phyloP scores from a whole-genome alignment of 2,329 filamentous ascomycete genomes.

The Grosmannia serpens region DNA sequence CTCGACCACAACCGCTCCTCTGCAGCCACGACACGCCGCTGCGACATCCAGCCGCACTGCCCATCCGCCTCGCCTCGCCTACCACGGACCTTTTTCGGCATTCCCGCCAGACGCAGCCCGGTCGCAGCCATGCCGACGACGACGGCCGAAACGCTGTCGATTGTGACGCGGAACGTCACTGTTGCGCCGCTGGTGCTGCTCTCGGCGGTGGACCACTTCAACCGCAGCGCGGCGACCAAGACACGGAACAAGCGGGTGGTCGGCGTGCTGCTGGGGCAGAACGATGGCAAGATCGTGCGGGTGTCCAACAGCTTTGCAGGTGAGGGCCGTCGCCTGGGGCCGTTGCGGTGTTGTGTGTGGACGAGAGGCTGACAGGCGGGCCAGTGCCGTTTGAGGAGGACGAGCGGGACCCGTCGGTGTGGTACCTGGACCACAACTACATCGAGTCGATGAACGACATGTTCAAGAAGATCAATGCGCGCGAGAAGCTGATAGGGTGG shows the following conservation, averaged over 20 bases:
- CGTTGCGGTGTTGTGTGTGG: not conserved
- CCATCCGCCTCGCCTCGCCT: not conserved
- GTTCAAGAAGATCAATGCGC: slow-evolving; percentile 99
- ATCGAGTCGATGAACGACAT: slow-evolving; percentile 99
- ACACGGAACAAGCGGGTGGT: slow-evolving; percentile 78
- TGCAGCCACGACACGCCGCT: not conserved
- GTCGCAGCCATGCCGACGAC: slow-evolving; percentile 73
- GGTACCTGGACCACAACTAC: slow-evolving; percentile 99
- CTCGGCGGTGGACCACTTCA: slow-evolving; percentile 96
- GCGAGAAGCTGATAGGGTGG: slow-evolving; percentile 98
- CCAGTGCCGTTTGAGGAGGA: slow-evolving; percentile 93
- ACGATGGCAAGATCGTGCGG: slow-evolving; percentile 88
- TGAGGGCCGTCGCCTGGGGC: slow-evolving; percentile 28
- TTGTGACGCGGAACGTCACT: slow-evolving; percentile 89
- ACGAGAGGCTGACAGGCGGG: not conserved
- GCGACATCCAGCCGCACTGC: not conserved
- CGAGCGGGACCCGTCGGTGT: slow-evolving; percentile 95
- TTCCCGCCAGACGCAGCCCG: slow-evolving; percentile 2
- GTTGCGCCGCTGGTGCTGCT: slow-evolving; percentile 96
- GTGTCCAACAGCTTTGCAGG: slow-evolving; percentile 99
- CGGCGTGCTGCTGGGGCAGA: slow-evolving; percentile 87
- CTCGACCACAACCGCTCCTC: not conserved
- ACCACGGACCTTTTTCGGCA: not conserved
- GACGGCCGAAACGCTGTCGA: slow-evolving; percentile 88
- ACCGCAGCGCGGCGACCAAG: slow-evolving; percentile 79